Conservation (phyloP, 1,284 basidiomycete species). For the Fomitopsis betulina region DNA sequence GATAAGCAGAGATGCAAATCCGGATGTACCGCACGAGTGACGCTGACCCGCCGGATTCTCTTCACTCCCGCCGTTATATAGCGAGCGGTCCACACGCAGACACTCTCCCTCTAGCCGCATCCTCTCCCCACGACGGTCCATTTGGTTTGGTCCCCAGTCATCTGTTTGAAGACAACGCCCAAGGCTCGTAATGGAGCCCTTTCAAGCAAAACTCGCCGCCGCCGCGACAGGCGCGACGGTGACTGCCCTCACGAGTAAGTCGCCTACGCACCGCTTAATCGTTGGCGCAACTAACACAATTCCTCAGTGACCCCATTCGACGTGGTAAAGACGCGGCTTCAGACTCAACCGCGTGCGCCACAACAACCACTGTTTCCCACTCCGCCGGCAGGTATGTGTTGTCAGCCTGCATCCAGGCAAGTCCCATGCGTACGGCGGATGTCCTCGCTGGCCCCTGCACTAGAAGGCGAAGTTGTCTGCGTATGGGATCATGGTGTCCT, state of each 20-base stretch:
- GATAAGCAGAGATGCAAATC: conserved; percentile 15
- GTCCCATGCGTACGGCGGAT: conserved; percentile 67
- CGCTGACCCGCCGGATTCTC: conserved; percentile 15
- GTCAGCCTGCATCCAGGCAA: conserved; percentile 40
- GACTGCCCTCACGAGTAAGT: conserved; percentile 80
- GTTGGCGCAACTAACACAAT: neutral
- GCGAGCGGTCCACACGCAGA: neutral
- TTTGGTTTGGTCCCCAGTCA: neutral
- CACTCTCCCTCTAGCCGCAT: neutral
- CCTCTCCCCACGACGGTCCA: neutral
- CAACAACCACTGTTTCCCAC: conserved; percentile 44
- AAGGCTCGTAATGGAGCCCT: conserved; percentile 54
- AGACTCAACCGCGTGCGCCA: conserved; percentile 62
- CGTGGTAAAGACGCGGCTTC: conserved; percentile 89
- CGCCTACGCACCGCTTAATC: neutral
- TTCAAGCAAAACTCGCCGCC: conserved; percentile 76
- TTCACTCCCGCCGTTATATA: neutral
- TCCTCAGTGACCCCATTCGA: conserved; percentile 89
- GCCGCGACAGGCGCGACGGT: conserved; percentile 78
- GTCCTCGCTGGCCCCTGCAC: conserved; percentile 57
- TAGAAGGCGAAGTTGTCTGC: conserved; percentile 65
- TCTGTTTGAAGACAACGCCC: neutral
- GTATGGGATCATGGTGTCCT: conserved; percentile 72
- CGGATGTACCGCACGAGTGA: conserved; percentile 7
- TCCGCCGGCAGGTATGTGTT: conserved; percentile 54